Evolutionary conservation across 148 eudicot genomes (phyloP).

Genomic region (Spergularia bocconei): DNA sequence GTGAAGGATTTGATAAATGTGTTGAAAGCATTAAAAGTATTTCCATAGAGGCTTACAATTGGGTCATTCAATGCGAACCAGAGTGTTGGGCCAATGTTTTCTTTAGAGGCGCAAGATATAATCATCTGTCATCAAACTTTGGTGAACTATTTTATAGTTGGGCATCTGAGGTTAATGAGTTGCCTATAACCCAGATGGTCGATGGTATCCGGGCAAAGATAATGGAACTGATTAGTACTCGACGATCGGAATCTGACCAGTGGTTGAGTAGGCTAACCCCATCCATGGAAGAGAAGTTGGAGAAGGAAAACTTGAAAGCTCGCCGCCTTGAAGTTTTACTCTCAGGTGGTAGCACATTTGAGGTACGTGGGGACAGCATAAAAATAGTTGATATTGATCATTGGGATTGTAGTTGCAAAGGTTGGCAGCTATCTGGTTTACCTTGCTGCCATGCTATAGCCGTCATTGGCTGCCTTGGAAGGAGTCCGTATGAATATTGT

Average conservation of each 20-base stretch:
- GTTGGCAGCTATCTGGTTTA: slow-evolving; percentile 78
- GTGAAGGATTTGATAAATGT: slow-evolving; percentile 56
- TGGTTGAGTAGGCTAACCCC: slow-evolving; percentile 86
- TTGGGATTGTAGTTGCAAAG: slow-evolving; percentile 79
- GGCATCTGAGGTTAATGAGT: slow-evolving; percentile 89
- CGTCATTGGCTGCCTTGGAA: slow-evolving; percentile 55
- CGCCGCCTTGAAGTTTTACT: slow-evolving; percentile 56
- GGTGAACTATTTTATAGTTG: slow-evolving; percentile 82
- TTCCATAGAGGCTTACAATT: slow-evolving; percentile 79
- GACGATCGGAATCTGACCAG: slow-evolving; percentile 49
- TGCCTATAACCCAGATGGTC: slow-evolving; percentile 94
- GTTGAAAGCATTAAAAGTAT: slow-evolving; percentile 67
- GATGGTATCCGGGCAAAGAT: slow-evolving; percentile 75
- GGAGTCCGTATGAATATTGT: slow-evolving; percentile 63
- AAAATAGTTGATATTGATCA: slow-evolving; percentile 72
- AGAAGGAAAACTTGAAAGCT: slow-evolving; percentile 58
- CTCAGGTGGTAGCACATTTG: slow-evolving; percentile 53
- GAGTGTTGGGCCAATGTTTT: slow-evolving; percentile 84
- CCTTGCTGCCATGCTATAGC: slow-evolving; percentile 91
- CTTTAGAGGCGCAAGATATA: slow-evolving; percentile 77
- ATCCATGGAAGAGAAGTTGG: slow-evolving; percentile 71
- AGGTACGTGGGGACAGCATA: slow-evolving; percentile 72
- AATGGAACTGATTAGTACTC: slow-evolving; percentile 55
- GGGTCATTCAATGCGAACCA: slow-evolving; percentile 78
- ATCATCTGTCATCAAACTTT: slow-evolving; percentile 75